phyloP scores from a whole-genome alignment of 805 yeast species.

The Candida pini region DNA sequence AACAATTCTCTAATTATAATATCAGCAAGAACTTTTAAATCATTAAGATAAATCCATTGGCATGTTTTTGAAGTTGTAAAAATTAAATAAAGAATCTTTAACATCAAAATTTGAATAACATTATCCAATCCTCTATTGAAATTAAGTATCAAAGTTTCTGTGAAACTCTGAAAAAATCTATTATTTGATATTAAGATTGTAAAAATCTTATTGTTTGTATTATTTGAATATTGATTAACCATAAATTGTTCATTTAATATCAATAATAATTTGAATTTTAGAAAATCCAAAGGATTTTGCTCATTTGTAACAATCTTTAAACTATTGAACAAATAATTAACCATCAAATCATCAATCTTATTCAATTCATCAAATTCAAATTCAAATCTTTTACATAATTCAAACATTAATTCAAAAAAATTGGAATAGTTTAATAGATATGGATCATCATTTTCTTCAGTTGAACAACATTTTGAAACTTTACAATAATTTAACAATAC shows the following conservation, averaged over 20 bases:
- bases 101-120: conserved; percentile 67
- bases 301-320: conserved; percentile 37
- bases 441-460: conserved; percentile 22
- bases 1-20: conserved; percentile 75
- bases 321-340: conserved; percentile 42
- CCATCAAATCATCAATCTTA: conserved; percentile 37
- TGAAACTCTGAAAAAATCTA: conserved; percentile 45
- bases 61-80: conserved; percentile 61
- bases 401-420: conserved; percentile 48
- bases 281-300: conserved; percentile 55
- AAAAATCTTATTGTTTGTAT: conserved; percentile 44
- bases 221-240: conserved; percentile 42
- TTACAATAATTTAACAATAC: conserved; percentile 23
- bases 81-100: conserved; percentile 70
- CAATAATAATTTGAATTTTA: conserved; percentile 64
- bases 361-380: conserved; percentile 37
- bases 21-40: conserved; percentile 76
- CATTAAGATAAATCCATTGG: conserved; percentile 75
- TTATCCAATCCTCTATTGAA: conserved; percentile 73
- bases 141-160: conserved; percentile 65
- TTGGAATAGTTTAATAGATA: conserved; percentile 18
- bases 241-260: conserved; percentile 85
- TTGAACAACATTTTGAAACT: conserved; percentile 34
- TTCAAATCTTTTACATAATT: conserved; percentile 46
- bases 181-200: conserved; percentile 43